Evolutionary conservation across 768 basidiomycete genomes (phyloP).

Genomic region (Tulasnella sp.): DNA sequence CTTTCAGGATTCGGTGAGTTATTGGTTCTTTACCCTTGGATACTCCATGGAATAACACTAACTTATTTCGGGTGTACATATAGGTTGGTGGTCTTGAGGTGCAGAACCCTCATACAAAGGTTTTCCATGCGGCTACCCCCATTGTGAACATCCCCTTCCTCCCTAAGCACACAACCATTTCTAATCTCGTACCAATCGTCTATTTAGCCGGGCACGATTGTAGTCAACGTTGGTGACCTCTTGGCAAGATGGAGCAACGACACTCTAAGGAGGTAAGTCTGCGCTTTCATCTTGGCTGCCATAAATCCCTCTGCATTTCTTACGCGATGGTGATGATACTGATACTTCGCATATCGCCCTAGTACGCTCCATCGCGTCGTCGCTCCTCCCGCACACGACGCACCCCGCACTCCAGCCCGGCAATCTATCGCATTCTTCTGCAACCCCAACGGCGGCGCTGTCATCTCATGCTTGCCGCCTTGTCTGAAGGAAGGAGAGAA

Average conservation of each 20-base stretch:
- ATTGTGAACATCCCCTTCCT: conserved; percentile 41
- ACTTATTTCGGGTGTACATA: conserved; percentile 8
- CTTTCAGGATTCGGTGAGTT: conserved; percentile 60
- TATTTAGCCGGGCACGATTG: conserved; percentile 61
- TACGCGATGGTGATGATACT: neutral
- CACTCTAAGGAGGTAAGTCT: conserved; percentile 35
- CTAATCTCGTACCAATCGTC: neutral
- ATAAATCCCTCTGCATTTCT: conserved; percentile 2
- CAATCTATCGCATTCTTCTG: conserved; percentile 85
- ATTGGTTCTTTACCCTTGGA: too few species aligned
- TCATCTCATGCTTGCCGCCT: conserved; percentile 62
- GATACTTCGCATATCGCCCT: conserved; percentile 22
- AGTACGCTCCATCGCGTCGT: conserved; percentile 76
- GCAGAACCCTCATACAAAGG: conserved; percentile 63
- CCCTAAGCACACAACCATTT: neutral
- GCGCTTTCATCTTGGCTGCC: conserved; percentile 5
- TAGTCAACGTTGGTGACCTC: conserved; percentile 75
- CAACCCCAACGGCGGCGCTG: conserved; percentile 62
- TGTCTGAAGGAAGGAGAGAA: conserved; percentile 34
- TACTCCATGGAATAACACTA: too few species aligned
- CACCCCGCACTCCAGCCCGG: conserved; percentile 51
- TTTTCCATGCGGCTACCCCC: conserved; percentile 62
- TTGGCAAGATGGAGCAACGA: conserved; percentile 79
- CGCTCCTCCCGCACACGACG: conserved; percentile 46
- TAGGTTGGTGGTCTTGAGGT: conserved; percentile 70